Evolutionary conservation across 2,329 filamentous ascomycete species (phyloP).

Genomic region (Curvularia lunata): DNA sequence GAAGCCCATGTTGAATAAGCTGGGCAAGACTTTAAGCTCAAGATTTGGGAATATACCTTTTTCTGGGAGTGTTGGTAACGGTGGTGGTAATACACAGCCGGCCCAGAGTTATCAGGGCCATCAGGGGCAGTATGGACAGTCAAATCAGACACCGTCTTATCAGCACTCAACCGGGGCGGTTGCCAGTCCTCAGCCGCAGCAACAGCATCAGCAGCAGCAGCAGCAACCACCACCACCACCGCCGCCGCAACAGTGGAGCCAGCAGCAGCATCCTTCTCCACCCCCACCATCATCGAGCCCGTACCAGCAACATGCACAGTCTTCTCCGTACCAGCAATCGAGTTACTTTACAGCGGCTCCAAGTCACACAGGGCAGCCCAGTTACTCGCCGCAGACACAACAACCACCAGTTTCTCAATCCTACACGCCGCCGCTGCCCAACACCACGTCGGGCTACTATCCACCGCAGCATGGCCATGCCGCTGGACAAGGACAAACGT

Average conservation of each 20-base stretch:
- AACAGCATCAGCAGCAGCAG: constrained; percentile 16
- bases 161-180: constrained; percentile 25
- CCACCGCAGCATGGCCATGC: constrained; percentile 13
- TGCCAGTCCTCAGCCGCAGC: constrained; percentile 24
- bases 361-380: constrained; percentile 30
- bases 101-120: constrained; percentile 42
- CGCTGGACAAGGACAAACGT: neutral
- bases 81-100: constrained; percentile 38
- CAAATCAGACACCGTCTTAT: constrained; percentile 23
- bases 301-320: constrained; percentile 28
- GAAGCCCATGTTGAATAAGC: constrained; percentile 47
- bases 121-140: constrained; percentile 36
- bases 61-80: neutral
- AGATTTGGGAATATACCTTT: constrained; percentile 34
- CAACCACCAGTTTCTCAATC: constrained; percentile 14
- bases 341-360: constrained; percentile 32
- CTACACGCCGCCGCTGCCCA: constrained; percentile 24
- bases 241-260: constrained; percentile 21
- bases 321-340: constrained; percentile 28
- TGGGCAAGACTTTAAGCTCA: constrained; percentile 47
- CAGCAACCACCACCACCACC: constrained; percentile 16
- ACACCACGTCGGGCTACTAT: constrained; percentile 5
- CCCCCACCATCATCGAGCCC: constrained; percentile 22
- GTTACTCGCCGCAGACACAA: constrained; percentile 34
- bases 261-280: constrained; percentile 25